Evolutionary conservation across 1,284 basidiomycete species (phyloP).

Genomic region (Porphyrellus sp.): DNA sequence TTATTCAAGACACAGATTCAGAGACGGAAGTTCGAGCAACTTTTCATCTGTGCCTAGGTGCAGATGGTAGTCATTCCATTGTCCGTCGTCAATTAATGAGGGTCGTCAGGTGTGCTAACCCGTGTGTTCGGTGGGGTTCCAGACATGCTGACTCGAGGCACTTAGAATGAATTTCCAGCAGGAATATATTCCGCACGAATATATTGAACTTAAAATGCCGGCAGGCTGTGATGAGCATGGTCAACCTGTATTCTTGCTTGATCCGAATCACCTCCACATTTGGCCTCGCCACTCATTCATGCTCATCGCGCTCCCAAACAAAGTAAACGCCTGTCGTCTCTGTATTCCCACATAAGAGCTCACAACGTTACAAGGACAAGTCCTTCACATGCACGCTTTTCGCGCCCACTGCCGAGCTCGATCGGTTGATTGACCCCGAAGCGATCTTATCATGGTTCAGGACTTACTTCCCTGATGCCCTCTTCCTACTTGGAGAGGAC

Average conservation of each 20-base stretch:
- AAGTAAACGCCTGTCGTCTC: conserved; percentile 51
- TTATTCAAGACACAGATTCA: conserved; percentile 45
- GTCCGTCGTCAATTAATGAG: conserved; percentile 88
- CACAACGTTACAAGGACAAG: conserved; percentile 55
- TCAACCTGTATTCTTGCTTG: conserved; percentile 73
- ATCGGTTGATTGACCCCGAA: conserved; percentile 59
- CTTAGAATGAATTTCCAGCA: conserved; percentile 90
- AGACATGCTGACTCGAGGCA: conserved; percentile 21
- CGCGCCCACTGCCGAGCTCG: conserved; percentile 80
- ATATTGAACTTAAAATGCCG: conserved; percentile 95
- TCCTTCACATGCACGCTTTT: conserved; percentile 92
- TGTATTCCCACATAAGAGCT: conserved; percentile 28
- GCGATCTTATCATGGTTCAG: conserved; percentile 77
- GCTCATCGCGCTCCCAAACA: conserved; percentile 97
- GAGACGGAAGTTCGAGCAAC: conserved; percentile 44
- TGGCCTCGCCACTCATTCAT: conserved; percentile 99
- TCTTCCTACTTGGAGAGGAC: conserved; percentile 80
- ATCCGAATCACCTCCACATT: conserved; percentile 96
- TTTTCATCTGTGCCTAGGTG: conserved; percentile 86
- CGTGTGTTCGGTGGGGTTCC: conserved; percentile 6
- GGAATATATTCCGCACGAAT: conserved; percentile 92
- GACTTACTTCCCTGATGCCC: conserved; percentile 83
- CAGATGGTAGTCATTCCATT: conserved; percentile 87
- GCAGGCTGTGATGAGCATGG: conserved; percentile 64
- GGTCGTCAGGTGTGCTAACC: conserved; percentile 66